Base-by-base conservation (phyloP, 73 alveolate genomes). In the Blepharisma japonicum region DNA sequence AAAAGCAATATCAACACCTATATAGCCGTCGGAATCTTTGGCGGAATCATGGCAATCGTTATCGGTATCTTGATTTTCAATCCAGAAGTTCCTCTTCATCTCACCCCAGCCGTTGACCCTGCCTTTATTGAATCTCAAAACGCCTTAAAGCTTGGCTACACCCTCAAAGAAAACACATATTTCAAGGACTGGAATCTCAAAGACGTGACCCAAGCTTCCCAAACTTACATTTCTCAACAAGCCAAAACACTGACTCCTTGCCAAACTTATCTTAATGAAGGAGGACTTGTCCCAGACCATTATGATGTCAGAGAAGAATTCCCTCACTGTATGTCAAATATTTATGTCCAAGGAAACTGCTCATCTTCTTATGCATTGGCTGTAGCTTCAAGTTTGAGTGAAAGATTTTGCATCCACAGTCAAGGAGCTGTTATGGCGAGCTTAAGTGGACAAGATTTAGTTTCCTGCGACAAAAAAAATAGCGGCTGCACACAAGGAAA, bases 401-500 rank as follows among this genome's bases (percentile, higher is more conserved):
- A 87, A 77, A 86, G 92, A 72, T 87, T 87, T 51, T 87, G 96
- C 56, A 83, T 82, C 42, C 56, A 61, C 53, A 82, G 87, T n/a
- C 21, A 67, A 7, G 91, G 83, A 45, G 84, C 79, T 77, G 82
- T 71, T 42, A 80, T 53, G 56, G 79, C 68, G 38, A 53, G 61
- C 47, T 87, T 91, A 6, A 81, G 94, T n/a, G 90, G 91, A 14
- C 71, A 91, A 71, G 89, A 88, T 20, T 46, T 89, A 1, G 56
- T 91, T 42, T 76, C 88, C 7, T 91, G 98, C 71, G 94, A 89
- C 68, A 71, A 77, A 81, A 56, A 78, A 23, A 87, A 79, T 77
- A 85, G 77, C 68, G 85, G 87, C 42, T 91, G 96, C 82, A 85
- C 78, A 39, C 92, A 92, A 8, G 98, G 96, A 39, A 85, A 81